Evolutionary conservation across 768 basidiomycete genomes (phyloP), one percentile per base, ranked within the genome.

Genomic region (Cyathus striatus): DNA sequence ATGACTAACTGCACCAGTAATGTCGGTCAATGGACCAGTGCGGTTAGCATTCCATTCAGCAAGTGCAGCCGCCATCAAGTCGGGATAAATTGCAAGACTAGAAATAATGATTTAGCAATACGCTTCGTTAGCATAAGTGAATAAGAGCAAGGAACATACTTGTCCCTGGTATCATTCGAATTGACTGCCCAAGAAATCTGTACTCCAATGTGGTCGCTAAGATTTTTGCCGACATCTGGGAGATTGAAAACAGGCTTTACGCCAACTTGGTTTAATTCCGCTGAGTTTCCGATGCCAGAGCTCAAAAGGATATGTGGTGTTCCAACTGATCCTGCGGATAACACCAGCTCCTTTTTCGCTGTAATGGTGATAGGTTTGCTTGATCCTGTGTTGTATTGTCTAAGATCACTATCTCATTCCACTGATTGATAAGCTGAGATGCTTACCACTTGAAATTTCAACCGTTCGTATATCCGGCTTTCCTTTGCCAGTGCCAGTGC

Each of bases 271-370:
- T 39, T 18, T 10, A 61, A 42, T 14, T 50, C 49, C 4, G 37
- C 32, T 12, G 37, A 20, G 13, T 54, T 46, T 3, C 63, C 63
- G 25, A 65, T 52, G 17, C 61, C 61, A 3, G 54, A 56, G 25
- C 50, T 40, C 38, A 61, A 45, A 9, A 61, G 49, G 2, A 59
- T 46, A 22, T 59, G 57, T 3, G 59, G 57, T 1, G 54, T 54
- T 2, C 27, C 50, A 2, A 59, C 38, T 3, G 48, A 44, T 9
- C 59, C 59, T 7, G 51, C 47, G 14, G 54, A 66, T n/a, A 81
- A 48, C 9, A 81, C 61, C 32, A 81, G 63, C 50, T 81, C 78
- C 45, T 70, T 73, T 45, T 51, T 51, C 0, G 75, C 79, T 6
- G 47, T 64, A 1, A 62, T 69, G 2, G 57, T 57, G 45, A 64